Evolutionary conservation across 345 rosid genomes (phyloP).

Genomic region (Cardamine occulta): DNA sequence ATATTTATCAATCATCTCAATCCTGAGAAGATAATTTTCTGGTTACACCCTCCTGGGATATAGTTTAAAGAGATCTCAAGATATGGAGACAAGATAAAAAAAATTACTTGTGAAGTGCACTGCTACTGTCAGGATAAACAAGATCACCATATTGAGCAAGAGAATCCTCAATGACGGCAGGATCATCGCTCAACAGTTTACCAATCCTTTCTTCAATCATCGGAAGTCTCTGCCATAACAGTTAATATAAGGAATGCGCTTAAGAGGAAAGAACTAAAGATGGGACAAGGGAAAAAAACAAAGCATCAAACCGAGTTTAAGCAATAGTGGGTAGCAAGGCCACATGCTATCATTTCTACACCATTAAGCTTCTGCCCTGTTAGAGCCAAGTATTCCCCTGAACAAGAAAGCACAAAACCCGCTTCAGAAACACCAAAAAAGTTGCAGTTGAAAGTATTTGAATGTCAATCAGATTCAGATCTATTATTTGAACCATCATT

Average conservation of each 20-base stretch:
- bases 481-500: background rate
- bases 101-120: constrained; percentile 69
- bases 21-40: constrained; percentile 50
- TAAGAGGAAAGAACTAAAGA: constrained; percentile 25
- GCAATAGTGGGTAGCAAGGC: constrained; percentile 90
- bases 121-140: constrained; percentile 69
- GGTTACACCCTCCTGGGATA: constrained; percentile 10
- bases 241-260: constrained; percentile 18
- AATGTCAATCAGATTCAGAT: constrained; percentile 12
- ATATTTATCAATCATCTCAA: constrained; percentile 76
- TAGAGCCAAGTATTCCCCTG: constrained; percentile 92
- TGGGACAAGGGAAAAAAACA: constrained; percentile 13
- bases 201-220: constrained; percentile 80
- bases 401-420: constrained; percentile 24
- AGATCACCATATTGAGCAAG: constrained; percentile 88
- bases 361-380: constrained; percentile 91
- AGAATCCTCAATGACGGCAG: constrained; percentile 70
- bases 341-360: constrained; percentile 88
- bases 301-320: constrained; percentile 62
- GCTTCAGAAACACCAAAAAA: constrained; percentile 16
- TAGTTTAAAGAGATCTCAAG: constrained; percentile 10
- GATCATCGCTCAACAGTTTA: constrained; percentile 80
- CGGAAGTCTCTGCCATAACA: constrained; percentile 64
- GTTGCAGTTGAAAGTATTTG: constrained; percentile 11
- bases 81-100: constrained; percentile 7